Evolutionary conservation across 2,329 filamentous ascomycete species (phyloP).

Genomic region (Clonostachys chloroleuca): DNA sequence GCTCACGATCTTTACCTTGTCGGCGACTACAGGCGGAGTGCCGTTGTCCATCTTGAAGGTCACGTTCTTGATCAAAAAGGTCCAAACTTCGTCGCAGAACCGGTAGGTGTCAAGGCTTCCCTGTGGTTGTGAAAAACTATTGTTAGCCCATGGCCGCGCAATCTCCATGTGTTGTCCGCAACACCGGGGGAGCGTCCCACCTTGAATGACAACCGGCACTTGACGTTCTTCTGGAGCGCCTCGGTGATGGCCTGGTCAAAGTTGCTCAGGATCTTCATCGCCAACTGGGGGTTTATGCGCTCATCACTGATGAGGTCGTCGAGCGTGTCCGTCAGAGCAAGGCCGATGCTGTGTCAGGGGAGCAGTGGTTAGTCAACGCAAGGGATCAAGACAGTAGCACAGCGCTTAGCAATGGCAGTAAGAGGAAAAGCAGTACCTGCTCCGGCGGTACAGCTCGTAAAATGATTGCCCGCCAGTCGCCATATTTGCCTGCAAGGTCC

Average conservation of each 20-base stretch:
- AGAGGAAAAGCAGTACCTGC: constrained; percentile 66
- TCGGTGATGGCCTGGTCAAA: constrained; percentile 94
- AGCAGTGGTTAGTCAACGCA: constrained; percentile 13
- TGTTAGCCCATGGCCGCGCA: no score
- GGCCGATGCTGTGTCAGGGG: constrained; percentile 67
- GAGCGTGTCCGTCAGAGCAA: constrained; percentile 91
- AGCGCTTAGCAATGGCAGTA: constrained; percentile 9
- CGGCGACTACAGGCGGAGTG: constrained; percentile 68
- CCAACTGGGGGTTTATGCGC: constrained; percentile 94
- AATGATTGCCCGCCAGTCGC: constrained; percentile 51
- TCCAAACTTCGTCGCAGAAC: constrained; percentile 99
- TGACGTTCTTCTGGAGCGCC: constrained; percentile 87
- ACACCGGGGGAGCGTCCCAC: constrained; percentile 37
- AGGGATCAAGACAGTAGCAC: constrained; percentile 7
- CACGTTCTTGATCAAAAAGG: constrained; percentile 97
- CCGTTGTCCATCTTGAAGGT: constrained; percentile 95
- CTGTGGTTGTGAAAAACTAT: constrained; percentile 35
- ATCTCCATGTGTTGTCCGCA: not conserved
- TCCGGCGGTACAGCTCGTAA: constrained; percentile 97
- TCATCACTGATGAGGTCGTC: constrained; percentile 93
- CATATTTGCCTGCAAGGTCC: constrained; percentile 22
- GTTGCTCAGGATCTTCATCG: constrained; percentile 95
- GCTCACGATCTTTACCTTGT: constrained; percentile 97
- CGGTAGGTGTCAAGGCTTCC: constrained; percentile 97
- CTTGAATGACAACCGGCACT: constrained; percentile 91